Evolutionary conservation across 2,329 filamentous ascomycete species (phyloP).

Genomic region (Tolypocladium album): DNA sequence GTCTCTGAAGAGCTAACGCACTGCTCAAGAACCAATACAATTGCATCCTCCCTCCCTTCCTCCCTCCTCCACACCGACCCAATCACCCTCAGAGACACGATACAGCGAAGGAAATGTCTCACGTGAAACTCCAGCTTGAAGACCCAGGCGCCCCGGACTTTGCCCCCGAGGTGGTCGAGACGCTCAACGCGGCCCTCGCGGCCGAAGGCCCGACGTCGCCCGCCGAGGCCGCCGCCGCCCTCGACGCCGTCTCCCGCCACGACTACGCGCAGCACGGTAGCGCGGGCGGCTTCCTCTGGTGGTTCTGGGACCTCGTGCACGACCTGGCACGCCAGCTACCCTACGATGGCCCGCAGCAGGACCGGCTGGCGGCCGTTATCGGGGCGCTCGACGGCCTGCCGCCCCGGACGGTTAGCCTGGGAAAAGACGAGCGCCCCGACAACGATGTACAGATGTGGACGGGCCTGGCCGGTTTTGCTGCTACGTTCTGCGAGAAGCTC

Average conservation of each 20-base stretch:
- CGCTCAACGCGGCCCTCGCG: neutral
- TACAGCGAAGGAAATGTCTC: neutral
- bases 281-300: conserved; percentile 8
- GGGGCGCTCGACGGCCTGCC: conserved; percentile 3
- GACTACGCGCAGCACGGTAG: neutral
- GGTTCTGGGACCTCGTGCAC: conserved; percentile 14
- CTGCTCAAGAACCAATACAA: neutral
- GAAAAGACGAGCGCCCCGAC: neutral
- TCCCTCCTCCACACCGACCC: neutral
- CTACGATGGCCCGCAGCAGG: conserved; percentile 7
- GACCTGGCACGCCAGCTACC: conserved; percentile 10
- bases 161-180: neutral
- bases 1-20: neutral
- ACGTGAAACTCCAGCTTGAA: neutral
- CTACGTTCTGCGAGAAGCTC: neutral
- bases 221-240: neutral
- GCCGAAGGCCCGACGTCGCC: neutral
- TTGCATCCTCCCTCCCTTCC: neutral
- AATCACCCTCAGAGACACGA: neutral
- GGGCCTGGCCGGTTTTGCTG: conserved; percentile 2
- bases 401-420: neutral
- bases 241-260: neutral
- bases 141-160: neutral
- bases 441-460: conserved; percentile 2
- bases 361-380: conserved; percentile 3